Conservation (phyloP, 768 basidiomycete genomes). For the Hemileccinum rubropunctum region DNA sequence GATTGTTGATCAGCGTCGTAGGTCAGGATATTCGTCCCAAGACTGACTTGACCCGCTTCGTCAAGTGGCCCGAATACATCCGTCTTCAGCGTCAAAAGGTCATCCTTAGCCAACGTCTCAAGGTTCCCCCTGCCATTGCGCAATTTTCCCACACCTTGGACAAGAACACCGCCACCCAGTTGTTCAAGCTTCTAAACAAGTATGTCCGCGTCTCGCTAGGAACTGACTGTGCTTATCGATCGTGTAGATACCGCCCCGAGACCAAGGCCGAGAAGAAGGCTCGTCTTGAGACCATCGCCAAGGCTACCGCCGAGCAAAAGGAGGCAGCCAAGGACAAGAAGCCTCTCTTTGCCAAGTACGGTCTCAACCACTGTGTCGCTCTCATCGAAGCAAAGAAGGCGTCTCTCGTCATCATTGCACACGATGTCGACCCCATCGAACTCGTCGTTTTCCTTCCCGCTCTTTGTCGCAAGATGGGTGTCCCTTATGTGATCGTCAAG, state of each 20-base stretch:
- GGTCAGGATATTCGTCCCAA: slow-evolving; percentile 92
- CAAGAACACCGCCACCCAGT: slow-evolving; percentile 98
- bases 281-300: slow-evolving; percentile 76
- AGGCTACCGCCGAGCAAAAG: slow-evolving; percentile 79
- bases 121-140: slow-evolving; percentile 97
- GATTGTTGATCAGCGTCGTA: slow-evolving; percentile 29
- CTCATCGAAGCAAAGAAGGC: slow-evolving; percentile 98
- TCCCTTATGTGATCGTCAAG: slow-evolving; percentile 98
- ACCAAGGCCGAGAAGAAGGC: slow-evolving; percentile 97
- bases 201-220: slow-evolving; percentile 20
- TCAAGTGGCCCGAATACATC: slow-evolving; percentile 99
- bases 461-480: slow-evolving; percentile 99
- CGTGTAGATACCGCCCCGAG: slow-evolving; percentile 72
- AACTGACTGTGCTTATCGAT: not conserved
- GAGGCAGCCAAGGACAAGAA: slow-evolving; percentile 83
- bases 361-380: slow-evolving; percentile 94
- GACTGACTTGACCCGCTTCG: slow-evolving; percentile 92
- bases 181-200: slow-evolving; percentile 98
- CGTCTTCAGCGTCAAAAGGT: slow-evolving; percentile 98
- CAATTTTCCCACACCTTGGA: slow-evolving; percentile 98
- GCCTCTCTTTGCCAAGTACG: slow-evolving; percentile 93
- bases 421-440: slow-evolving; percentile 99
- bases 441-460: slow-evolving; percentile 98
- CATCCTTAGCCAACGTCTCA: slow-evolving; percentile 95
- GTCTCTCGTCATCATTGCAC: slow-evolving; percentile 89